Conservation (phyloP, 1,139 yeast species). For the Yamadazyma mexicana region DNA sequence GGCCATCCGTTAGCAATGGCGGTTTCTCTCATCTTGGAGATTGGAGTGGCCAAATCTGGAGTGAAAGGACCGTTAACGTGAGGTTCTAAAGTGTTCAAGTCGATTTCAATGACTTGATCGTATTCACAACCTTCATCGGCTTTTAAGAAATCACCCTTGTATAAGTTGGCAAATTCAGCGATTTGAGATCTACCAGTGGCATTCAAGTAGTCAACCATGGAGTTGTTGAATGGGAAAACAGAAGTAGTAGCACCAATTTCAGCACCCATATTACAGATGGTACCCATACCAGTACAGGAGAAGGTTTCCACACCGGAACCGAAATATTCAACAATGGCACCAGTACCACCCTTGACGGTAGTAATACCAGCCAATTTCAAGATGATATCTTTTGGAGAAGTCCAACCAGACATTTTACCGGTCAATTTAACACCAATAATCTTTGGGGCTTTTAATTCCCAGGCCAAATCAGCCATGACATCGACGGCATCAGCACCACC, state of each 20-base stretch:
- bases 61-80: constrained; percentile 99
- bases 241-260: constrained; percentile 99
- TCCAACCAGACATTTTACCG: constrained; percentile 96
- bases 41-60: constrained; percentile 97
- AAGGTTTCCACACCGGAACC: constrained; percentile 96
- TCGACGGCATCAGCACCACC: constrained; percentile 99
- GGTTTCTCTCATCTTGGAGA: constrained; percentile 87
- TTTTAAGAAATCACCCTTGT: constrained; percentile 74
- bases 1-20: constrained; percentile 94
- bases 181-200: constrained; percentile 87
- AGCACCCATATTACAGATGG: constrained; percentile 99
- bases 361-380: constrained; percentile 94
- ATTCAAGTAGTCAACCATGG: constrained; percentile 84
- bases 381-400: constrained; percentile 98
- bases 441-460: constrained; percentile 99
- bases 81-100: constrained; percentile 94
- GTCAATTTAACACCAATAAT: constrained; percentile 95
- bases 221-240: constrained; percentile 92
- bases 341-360: constrained; percentile 99
- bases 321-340: constrained; percentile 94
- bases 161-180: constrained; percentile 75
- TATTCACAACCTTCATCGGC: constrained; percentile 96
- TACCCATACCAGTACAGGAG: constrained; percentile 99
- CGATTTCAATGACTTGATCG: constrained; percentile 93
- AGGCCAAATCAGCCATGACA: constrained; percentile 91